Percentiles rank a stretch among this genome's conserved stretches.
Conservation (phyloP, 495 filamentous ascomycete species). For the Penicillium riverlandense region DNA sequence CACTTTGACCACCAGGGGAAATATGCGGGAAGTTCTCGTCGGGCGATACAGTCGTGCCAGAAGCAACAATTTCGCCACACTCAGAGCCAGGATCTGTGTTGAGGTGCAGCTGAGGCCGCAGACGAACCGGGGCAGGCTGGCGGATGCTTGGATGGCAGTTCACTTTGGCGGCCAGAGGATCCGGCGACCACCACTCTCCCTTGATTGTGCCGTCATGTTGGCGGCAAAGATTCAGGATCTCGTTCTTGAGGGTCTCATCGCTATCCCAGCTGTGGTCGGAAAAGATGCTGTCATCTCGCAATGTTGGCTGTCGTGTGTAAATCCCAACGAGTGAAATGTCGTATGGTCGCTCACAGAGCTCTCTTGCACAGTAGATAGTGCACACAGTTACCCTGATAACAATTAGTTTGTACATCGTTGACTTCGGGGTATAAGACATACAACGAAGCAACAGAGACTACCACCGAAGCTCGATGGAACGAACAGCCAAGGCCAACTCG, state of each 20-base stretch:
- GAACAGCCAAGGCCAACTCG: conserved; percentile 34
- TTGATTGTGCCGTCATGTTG: conserved; percentile 25
- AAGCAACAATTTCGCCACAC: conserved; percentile 18
- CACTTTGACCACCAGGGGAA: conserved; percentile 18
- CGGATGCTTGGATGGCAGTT: conserved; percentile 26
- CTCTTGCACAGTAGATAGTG: conserved; percentile 32
- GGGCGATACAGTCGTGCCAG: conserved; percentile 22
- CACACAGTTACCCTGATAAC: conserved; percentile 27
- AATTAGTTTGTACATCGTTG: not conserved
- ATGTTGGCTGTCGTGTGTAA: conserved; percentile 16
- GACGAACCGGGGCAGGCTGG: conserved; percentile 26
- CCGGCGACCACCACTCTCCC: conserved; percentile 23
- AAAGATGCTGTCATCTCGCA: conserved; percentile 27
- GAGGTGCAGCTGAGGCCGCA: conserved; percentile 24
- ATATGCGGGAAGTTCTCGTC: conserved; percentile 15
- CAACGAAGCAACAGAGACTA: conserved; percentile 32
- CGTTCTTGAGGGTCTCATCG: conserved; percentile 34
- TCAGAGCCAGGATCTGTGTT: conserved; percentile 22
- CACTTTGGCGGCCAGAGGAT: conserved; percentile 24
- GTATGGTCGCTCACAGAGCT: conserved; percentile 36
- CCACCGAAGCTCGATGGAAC: conserved; percentile 30
- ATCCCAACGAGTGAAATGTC: conserved; percentile 36
- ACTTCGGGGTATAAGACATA: conserved; percentile 10
- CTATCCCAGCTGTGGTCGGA: conserved; percentile 35
- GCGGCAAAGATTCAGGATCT: conserved; percentile 34